phyloP scores from a whole-genome alignment of 768 basidiomycete genomes.

The Fistulinella prunicolor region DNA sequence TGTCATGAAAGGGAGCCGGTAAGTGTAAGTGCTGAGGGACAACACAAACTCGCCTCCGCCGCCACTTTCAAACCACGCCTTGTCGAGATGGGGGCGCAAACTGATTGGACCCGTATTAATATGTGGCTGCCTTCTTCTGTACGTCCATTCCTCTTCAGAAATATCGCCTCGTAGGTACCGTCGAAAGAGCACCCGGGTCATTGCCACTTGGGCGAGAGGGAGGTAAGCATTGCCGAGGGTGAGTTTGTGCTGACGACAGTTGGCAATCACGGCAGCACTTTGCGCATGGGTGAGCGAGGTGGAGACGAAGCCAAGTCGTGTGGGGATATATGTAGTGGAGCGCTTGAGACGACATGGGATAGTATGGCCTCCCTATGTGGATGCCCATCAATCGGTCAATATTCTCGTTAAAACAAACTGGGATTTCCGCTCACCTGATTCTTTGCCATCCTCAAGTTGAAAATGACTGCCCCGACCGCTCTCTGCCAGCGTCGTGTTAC shows the following conservation, averaged over 20 bases:
- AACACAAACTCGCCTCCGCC: slow-evolving; percentile 44
- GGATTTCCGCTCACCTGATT: slow-evolving; percentile 33
- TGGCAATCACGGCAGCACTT: slow-evolving; percentile 32
- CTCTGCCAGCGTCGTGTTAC: slow-evolving; percentile 44
- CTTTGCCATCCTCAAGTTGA: slow-evolving; percentile 31
- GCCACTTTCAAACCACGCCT: slow-evolving; percentile 43
- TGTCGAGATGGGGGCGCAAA: slow-evolving; percentile 47
- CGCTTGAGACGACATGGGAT: slow-evolving; percentile 43
- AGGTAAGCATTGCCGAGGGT: slow-evolving; percentile 53
- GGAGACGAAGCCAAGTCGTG: slow-evolving; percentile 29
- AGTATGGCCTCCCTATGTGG: slow-evolving; percentile 53
- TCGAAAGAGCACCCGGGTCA: no score
- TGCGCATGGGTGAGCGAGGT: slow-evolving; percentile 29
- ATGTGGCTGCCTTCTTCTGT: slow-evolving; percentile 48
- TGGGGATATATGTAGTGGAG: slow-evolving; percentile 35
- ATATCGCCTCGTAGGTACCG: slow-evolving; percentile 48
- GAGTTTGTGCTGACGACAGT: slow-evolving; percentile 40
- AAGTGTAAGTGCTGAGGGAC: slow-evolving; percentile 42
- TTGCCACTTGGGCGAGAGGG: slow-evolving; percentile 50
- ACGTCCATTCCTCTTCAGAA: slow-evolving; percentile 49
- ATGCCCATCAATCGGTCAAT: no score
- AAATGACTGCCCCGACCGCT: slow-evolving; percentile 41
- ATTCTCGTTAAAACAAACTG: no score
- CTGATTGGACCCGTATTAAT: slow-evolving; percentile 48
- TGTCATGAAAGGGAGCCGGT: slow-evolving; percentile 42